Conservation (phyloP, 2,329 filamentous ascomycete species). For the Aspergillus spinulosporus region DNA sequence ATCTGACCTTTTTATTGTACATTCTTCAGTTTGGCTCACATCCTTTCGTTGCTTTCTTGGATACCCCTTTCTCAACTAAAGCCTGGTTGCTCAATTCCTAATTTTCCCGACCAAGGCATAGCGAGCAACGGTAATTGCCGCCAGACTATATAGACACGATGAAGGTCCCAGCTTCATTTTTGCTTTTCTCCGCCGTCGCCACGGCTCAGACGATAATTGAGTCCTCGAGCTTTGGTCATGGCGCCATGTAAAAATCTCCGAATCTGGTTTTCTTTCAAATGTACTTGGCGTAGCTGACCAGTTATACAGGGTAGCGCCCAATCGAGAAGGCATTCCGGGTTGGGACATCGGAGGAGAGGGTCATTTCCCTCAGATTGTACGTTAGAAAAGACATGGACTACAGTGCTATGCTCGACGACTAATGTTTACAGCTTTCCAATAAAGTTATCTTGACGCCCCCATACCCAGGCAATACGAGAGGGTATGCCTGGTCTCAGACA, state of each 20-base stretch:
- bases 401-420: constrained; percentile 6
- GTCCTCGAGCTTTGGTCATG: constrained; percentile 75
- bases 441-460: constrained; percentile 89
- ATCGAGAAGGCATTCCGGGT: constrained; percentile 53
- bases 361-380: constrained; percentile 55
- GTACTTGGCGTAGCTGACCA: not conserved
- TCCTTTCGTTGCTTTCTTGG: not conserved
- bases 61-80: not conserved
- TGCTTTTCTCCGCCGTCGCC: constrained; percentile 50
- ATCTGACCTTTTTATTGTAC: constrained; percentile 11
- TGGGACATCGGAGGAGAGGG: constrained; percentile 58
- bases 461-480: constrained; percentile 79
- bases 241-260: constrained; percentile 53
- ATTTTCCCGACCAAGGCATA: not conserved
- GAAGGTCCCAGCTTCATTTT: constrained; percentile 43
- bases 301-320: constrained; percentile 60
- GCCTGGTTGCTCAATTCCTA: not conserved
- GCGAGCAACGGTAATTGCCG: constrained; percentile 12
- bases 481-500: constrained; percentile 75
- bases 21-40: not conserved
- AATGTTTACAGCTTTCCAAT: constrained; percentile 66
- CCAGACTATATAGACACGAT: constrained; percentile 35
- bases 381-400: constrained; percentile 15
- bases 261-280: not conserved
- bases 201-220: constrained; percentile 68